Percentiles rank a stretch among this genome's conserved stretches.
phyloP scores from a whole-genome alignment of 371 early-diverging fungal species.

The Actinomortierella ambigua region DNA sequence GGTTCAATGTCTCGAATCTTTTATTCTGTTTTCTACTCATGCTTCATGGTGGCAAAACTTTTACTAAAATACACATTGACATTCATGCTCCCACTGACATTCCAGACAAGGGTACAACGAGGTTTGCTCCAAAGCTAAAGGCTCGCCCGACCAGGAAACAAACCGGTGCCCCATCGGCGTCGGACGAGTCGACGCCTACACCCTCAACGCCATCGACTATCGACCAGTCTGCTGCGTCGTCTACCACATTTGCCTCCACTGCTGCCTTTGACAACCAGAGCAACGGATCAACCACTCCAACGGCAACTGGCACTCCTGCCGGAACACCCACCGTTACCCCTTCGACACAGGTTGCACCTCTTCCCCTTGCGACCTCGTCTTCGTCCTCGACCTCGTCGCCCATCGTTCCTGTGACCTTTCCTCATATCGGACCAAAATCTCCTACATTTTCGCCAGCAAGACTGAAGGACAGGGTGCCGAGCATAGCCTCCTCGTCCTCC shows the following conservation, averaged over 20 bases:
- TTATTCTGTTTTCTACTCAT: too few species aligned
- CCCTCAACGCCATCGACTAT: conserved; percentile 11
- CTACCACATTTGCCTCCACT: neutral
- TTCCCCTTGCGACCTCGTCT: conserved; percentile 13
- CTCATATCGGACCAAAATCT: conserved; percentile 12
- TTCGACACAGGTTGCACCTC: neutral
- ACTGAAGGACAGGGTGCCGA: neutral
- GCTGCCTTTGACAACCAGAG: conserved; percentile 9
- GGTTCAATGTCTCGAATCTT: too few species aligned
- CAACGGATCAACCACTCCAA: conserved; percentile 20
- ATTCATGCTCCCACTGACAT: neutral
- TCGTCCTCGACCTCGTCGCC: neutral
- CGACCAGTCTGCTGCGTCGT: neutral
- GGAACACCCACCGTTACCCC: neutral
- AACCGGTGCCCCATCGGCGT: conserved; percentile 10
- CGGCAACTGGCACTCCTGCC: too few species aligned
- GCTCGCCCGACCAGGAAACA: conserved; percentile 36
- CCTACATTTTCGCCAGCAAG: conserved; percentile 12
- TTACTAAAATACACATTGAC: too few species aligned
- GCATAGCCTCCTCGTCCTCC: conserved; percentile 6
- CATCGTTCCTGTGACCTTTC: neutral
- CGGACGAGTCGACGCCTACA: conserved; percentile 33
- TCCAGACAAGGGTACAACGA: conserved; percentile 40
- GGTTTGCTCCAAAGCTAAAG: conserved; percentile 44
- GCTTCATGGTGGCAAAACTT: too few species aligned